These are phyloP conservation scores for Kwoniella heveanensis DNA, from an alignment of 768 basidiomycete species.

Conservation along the genomic window DNA sequence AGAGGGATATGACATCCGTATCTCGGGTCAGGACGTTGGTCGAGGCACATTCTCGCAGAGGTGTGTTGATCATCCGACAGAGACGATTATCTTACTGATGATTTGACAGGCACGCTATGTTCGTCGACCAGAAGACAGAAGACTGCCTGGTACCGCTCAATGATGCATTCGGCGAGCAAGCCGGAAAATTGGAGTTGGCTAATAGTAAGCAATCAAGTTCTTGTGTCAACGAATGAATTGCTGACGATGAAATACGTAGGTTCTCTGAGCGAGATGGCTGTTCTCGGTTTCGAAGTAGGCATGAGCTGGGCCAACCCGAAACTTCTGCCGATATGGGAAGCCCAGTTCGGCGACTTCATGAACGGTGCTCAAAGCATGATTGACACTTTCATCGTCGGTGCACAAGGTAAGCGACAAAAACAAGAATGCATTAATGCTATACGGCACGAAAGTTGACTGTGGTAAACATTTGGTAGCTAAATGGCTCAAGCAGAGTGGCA, in stretches of 20 bases:
- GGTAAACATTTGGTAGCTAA: slow-evolving; percentile 71
- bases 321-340: slow-evolving; percentile 86
- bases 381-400: slow-evolving; percentile 81
- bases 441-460: too few species aligned
- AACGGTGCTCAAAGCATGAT: slow-evolving; percentile 88
- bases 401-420: slow-evolving; percentile 83
- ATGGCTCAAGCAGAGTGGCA: slow-evolving; percentile 88
- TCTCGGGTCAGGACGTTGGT: slow-evolving; percentile 92
- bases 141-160: slow-evolving; percentile 80
- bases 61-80: slow-evolving; percentile 47
- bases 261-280: slow-evolving; percentile 85
- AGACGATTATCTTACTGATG: slow-evolving; percentile 18
- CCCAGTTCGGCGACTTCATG: slow-evolving; percentile 93
- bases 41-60: slow-evolving; percentile 85
- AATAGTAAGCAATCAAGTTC: slow-evolving; percentile 65
- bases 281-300: slow-evolving; percentile 88
- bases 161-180: slow-evolving; percentile 34
- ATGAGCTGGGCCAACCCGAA: slow-evolving; percentile 84
- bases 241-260: slow-evolving; percentile 59
- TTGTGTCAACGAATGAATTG: neutral
- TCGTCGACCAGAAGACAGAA: slow-evolving; percentile 84
- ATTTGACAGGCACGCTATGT: slow-evolving; percentile 73
- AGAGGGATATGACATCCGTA: slow-evolving; percentile 78
- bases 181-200: slow-evolving; percentile 78
- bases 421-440: too few species aligned